Evolutionary conservation across 495 filamentous ascomycete genomes (phyloP).

Genomic region (Podospora didyma): DNA sequence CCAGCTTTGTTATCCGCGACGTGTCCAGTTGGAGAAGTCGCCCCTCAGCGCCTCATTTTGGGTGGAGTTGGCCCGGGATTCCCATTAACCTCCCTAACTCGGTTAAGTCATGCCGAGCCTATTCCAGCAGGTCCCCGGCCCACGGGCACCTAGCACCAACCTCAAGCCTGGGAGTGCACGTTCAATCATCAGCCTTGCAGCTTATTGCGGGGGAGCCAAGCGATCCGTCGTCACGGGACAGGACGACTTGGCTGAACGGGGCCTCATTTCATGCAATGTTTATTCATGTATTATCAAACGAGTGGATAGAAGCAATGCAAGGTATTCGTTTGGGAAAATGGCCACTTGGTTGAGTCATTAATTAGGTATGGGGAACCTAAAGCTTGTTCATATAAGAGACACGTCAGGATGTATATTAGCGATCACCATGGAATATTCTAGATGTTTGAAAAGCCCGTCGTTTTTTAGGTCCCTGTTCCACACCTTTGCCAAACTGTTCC

Average conservation of each 20-base stretch:
- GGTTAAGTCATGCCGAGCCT: conserved; percentile 9
- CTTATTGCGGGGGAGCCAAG: conserved; percentile 17
- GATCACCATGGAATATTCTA: no score
- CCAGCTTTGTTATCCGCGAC: conserved; percentile 28
- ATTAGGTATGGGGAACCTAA: no score
- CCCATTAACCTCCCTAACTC: conserved; percentile 11
- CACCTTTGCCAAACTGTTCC: no score
- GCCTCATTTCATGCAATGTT: no score
- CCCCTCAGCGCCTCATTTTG: conserved; percentile 9
- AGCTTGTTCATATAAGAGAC: no score
- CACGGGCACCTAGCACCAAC: neutral
- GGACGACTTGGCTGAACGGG: neutral
- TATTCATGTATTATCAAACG: no score
- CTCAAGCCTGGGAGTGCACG: conserved; percentile 10
- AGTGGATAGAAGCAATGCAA: neutral
- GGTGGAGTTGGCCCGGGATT: conserved; percentile 15
- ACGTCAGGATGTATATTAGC: no score
- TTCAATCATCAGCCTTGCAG: neutral
- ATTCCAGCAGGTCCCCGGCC: neutral
- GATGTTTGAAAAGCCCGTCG: no score
- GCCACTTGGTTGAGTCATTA: no score
- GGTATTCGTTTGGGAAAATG: neutral
- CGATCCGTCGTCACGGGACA: neutral
- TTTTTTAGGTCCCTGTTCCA: no score
- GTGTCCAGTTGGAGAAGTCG: conserved; percentile 30